Conservation (phyloP, 208 protist species). For the Borovskyia barvae region DNA sequence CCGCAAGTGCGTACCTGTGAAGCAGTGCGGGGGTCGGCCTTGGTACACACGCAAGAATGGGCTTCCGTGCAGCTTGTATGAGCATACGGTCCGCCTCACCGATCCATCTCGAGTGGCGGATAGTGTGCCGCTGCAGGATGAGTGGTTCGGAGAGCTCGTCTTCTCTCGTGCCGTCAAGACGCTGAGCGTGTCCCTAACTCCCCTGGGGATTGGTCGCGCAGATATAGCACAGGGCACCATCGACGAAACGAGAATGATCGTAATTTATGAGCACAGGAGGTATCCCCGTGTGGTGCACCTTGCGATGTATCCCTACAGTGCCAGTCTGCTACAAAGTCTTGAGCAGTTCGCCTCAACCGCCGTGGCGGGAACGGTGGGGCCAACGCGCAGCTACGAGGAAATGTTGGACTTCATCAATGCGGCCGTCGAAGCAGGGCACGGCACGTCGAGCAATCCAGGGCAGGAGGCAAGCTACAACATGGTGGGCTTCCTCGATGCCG, state of each 20-base stretch:
- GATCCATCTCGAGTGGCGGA: conserved; percentile 9
- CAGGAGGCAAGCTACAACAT: conserved; percentile 30
- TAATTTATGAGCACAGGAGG: conserved; percentile 61
- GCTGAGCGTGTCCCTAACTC: conserved; percentile 13
- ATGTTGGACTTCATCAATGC: conserved; percentile 12
- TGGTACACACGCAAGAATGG: conserved; percentile 72
- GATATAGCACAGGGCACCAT: conserved; percentile 15
- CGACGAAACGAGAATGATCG: conserved; percentile 21
- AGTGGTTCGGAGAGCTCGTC: conserved; percentile 68
- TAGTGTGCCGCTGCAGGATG: conserved; percentile 56
- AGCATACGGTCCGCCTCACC: conserved; percentile 75
- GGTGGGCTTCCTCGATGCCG: conserved; percentile 58
- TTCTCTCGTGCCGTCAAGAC: conserved; percentile 14
- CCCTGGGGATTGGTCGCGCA: conserved; percentile 11
- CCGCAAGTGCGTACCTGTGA: conserved; percentile 66
- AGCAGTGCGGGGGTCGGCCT: conserved; percentile 61
- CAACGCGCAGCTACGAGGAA: conserved; percentile 11
- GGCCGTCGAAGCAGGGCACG: neutral
- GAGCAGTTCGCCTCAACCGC: conserved; percentile 6
- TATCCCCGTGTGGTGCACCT: conserved; percentile 53
- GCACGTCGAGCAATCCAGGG: neutral
- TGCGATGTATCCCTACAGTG: conserved; percentile 30
- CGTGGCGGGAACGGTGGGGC: neutral
- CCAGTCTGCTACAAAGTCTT: conserved; percentile 11
- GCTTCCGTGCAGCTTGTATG: conserved; percentile 74